Base-by-base conservation (phyloP, 1,284 basidiomycete species). In the Tylopilus sp. region DNA sequence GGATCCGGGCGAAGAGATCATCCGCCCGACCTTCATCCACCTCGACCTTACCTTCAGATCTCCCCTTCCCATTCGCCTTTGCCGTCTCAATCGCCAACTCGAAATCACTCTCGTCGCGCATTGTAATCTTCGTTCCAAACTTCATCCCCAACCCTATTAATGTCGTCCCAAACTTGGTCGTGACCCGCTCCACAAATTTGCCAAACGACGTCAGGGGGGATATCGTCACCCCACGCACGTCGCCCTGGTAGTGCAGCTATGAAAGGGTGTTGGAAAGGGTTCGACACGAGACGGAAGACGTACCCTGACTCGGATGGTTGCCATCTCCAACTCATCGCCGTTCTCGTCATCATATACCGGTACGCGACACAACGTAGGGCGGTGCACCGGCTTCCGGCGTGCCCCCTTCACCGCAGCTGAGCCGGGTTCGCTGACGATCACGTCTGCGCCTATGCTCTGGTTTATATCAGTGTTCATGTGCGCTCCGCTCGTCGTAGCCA, bases 81-180 rank as follows among this genome's bases (percentile, higher is more conserved):
- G 94, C 94, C 6, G 93, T 95, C 81, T 96, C 95, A 61, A 97
- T 89, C 41, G 95, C 95, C 62, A 95, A 88, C 73, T 95, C 93
- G 73, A 89, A 95, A 81, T 95, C 94, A 61, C 89, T 91, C 69
- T 94, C 93, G 75, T 97, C 95, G 41, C 87, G 84, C 57, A 97
- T 81, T 2, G 90, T 88, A 38, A 97, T 88, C 80, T 89, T 89
- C 19, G 88, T 90, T 24, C 93, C 89, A 83, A 96, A 97, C 78
- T 91, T 93, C 78, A 94, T 78, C 33, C 79, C 81, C 32, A 94
- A 81, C 29, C 83, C 84, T 57, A 82, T 83, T 61, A 84, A 70
- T 47, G 80, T 75, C 67, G 81, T 88, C 65, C 83, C 85, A 71
- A 96, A 96, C 80, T 96, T 96, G 75, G 81, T 72, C 5, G 89